Evolutionary conservation across 352 stramenopile species (phyloP).

Genomic region (Globisporangium carolinianum): DNA sequence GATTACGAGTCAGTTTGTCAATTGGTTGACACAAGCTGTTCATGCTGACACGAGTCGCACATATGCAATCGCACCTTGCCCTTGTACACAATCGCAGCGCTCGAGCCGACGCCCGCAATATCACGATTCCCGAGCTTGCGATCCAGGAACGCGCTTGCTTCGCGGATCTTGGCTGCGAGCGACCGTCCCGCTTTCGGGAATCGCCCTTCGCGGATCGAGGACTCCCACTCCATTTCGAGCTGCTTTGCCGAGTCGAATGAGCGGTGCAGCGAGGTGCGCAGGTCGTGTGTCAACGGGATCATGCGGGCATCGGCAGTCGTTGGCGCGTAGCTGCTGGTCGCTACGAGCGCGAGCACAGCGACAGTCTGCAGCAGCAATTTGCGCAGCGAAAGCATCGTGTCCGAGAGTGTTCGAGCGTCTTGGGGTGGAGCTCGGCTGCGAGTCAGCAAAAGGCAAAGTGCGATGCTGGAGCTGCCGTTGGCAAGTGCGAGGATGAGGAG

Average conservation of each 20-base stretch:
- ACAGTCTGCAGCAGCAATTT: background rate
- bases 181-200: slow-evolving; percentile 32
- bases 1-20: too few relatives aligned
- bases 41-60: background rate
- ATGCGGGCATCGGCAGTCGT: slow-evolving; percentile 2
- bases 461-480: background rate
- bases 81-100: slow-evolving; percentile 42
- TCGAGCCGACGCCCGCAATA: slow-evolving; percentile 33
- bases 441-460: background rate
- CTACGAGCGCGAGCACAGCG: background rate
- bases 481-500: too few relatives aligned
- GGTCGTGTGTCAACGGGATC: slow-evolving; percentile 6
- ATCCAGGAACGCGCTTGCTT: slow-evolving; percentile 35
- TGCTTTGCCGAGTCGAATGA: background rate
- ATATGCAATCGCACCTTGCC: slow-evolving; percentile 19
- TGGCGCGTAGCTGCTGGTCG: background rate
- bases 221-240: slow-evolving; percentile 24
- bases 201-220: slow-evolving; percentile 21
- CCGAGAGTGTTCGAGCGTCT: background rate
- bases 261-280: slow-evolving; percentile 14
- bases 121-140: slow-evolving; percentile 25
- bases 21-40: background rate
- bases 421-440: background rate
- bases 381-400: background rate
- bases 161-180: slow-evolving; percentile 35